Percentiles rank a stretch among this genome's conserved stretches.
These are phyloP conservation scores for Trichosporon asahii DNA, from an alignment of 1,284 basidiomycete genomes.

Conservation along the genomic window DNA sequence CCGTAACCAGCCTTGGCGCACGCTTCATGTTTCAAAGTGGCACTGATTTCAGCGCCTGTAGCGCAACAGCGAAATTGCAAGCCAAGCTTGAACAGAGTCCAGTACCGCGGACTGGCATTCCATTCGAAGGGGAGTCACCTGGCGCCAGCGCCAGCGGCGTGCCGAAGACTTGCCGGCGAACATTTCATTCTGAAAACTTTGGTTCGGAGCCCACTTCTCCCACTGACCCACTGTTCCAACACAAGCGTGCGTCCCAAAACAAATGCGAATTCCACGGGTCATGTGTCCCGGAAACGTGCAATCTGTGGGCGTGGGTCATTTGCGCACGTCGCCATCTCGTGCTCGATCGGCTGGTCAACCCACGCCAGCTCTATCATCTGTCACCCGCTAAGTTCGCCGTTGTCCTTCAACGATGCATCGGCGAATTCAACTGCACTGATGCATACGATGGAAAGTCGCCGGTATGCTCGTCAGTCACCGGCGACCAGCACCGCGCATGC, in stretches of 20 bases:
- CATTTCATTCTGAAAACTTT: neutral
- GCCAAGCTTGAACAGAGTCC: too few species aligned
- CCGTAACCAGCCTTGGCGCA: too few species aligned
- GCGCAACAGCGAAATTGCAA: too few species aligned
- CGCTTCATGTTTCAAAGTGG: too few species aligned
- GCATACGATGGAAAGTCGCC: neutral
- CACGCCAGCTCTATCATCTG: too few species aligned
- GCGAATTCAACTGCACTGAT: too few species aligned
- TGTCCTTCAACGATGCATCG: too few species aligned
- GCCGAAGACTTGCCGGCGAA: neutral
- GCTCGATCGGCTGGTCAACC: neutral
- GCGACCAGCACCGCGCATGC: neutral
- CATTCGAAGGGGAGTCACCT: neutral
- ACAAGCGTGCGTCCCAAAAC: neutral
- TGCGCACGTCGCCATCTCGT: too few species aligned
- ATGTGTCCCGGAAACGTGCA: neutral
- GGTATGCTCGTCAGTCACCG: neutral
- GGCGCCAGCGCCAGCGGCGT: neutral
- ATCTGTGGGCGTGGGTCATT: too few species aligned
- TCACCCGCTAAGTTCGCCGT: too few species aligned
- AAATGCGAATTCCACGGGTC: neutral
- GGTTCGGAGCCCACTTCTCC: neutral
- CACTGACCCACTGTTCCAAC: neutral
- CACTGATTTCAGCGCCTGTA: too few species aligned
- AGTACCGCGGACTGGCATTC: too few species aligned